phyloP scores from a whole-genome alignment of 495 filamentous ascomycete species.

The Oleoguttula mirabilis region DNA sequence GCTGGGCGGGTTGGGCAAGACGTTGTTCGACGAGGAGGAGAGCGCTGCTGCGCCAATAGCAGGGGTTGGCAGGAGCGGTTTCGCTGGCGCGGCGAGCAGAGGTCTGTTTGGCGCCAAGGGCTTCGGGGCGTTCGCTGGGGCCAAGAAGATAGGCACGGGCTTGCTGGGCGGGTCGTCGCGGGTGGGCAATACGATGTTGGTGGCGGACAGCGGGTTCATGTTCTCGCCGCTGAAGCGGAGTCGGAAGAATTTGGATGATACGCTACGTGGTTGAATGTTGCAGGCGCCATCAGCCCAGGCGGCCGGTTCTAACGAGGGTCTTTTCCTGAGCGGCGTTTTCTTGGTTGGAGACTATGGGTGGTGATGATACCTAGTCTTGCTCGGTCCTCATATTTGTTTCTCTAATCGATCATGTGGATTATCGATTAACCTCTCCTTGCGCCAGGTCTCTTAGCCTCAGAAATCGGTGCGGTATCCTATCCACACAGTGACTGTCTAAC shows the following conservation, averaged over 20 bases:
- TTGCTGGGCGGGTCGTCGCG: constrained; percentile 21
- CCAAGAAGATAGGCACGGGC: constrained; percentile 25
- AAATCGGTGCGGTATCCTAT: no score
- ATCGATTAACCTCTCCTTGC: no score
- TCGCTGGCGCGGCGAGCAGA: constrained; percentile 1
- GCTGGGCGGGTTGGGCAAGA: constrained; percentile 47
- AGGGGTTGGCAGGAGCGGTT: constrained; percentile 13
- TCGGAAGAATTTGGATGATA: constrained; percentile 38
- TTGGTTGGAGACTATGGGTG: no score
- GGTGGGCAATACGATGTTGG: constrained; percentile 26
- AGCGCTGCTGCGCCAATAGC: constrained; percentile 34
- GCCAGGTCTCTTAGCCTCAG: no score
- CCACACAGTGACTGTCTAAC: no score
- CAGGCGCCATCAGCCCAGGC: no score
- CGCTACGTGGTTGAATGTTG: constrained; percentile 18
- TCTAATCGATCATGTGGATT: no score
- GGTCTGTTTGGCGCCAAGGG: constrained; percentile 19
- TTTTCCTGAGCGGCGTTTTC: no score
- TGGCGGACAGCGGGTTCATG: constrained; percentile 29
- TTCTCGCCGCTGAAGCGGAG: constrained; percentile 82
- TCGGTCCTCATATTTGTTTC: no score
- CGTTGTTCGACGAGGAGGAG: constrained; percentile 62
- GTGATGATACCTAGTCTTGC: no score
- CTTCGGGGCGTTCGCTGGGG: constrained; percentile 22
- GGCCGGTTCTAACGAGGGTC: no score